Evolutionary conservation across 441 rosid genomes (phyloP), one percentile per base, ranked within the genome.

Genomic region (Macaranga tanarius): DNA sequence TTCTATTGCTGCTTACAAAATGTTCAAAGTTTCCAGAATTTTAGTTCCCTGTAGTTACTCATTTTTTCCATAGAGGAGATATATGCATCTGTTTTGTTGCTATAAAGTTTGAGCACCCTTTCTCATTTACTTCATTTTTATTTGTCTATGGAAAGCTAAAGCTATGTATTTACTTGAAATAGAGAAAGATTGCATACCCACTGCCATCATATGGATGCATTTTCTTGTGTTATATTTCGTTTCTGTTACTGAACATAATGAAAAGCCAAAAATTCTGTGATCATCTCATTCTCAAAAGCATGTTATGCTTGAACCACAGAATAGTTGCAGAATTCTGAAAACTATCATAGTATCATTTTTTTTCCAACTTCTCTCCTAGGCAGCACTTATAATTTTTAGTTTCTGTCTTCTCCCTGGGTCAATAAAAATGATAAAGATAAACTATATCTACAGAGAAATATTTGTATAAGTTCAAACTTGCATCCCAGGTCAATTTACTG

Each of bases 101-200:
- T 64, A 23, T 45, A 47, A 45, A 74, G 47, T 45, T 40, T 45
- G 31, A 26, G 44, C 69, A 25, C 45, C 26, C 13, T 65, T 65
- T 28, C 11, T 31, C 2, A 7, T 42, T 44, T 26, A 6, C 17
- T 57, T 0, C 16, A 23, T 19, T 38, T 31, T 74, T 25, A 5
- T 42, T 4, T 20, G 22, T 28, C 61, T 13, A 16, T 51, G 55
- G 65, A 63, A 51, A 22, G 44, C 62, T 59, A 17, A 51, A 48
- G 44, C 19, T 26, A 26, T 3, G 9, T 51, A 19, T 28, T 19
- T 45, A 25, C 62, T 58, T 58, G 42, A n/a, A 38, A 62, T 26
- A 50, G 28, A 48, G 10, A 48, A 48, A 57, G 1, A 10, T 15
- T 47, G 47, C 56, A n/a, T 11, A 7, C 12, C 45, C 42, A 34